A percentile compares a stretch with the other conserved stretches of the same genome.
phyloP scores from a whole-genome alignment of 2,329 filamentous ascomycete genomes.

The Stemphylium vesicarium region DNA sequence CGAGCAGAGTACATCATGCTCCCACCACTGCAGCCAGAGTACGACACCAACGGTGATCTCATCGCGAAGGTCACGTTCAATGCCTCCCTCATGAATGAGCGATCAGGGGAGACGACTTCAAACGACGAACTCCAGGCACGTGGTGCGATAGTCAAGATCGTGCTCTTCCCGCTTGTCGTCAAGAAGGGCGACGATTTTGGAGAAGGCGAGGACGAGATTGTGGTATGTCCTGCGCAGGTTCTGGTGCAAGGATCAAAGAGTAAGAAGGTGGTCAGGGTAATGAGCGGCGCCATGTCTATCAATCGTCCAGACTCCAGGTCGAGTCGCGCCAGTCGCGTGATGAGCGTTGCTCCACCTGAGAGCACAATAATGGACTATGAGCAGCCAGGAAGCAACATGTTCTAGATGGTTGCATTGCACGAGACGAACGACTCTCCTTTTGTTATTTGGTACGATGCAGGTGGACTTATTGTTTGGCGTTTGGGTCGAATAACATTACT shows the following conservation, averaged over 20 bases:
- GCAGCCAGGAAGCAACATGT: slow-evolving; percentile 34
- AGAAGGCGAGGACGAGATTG: slow-evolving; percentile 89
- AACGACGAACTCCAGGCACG: slow-evolving; percentile 83
- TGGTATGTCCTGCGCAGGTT: slow-evolving; percentile 94
- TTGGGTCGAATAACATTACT: neutral
- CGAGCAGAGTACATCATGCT: slow-evolving; percentile 99
- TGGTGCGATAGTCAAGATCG: slow-evolving; percentile 81
- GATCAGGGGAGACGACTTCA: slow-evolving; percentile 70
- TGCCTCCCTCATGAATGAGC: slow-evolving; percentile 92
- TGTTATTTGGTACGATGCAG: slow-evolving; percentile 3
- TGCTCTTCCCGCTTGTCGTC: slow-evolving; percentile 94
- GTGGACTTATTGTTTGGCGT: slow-evolving; percentile 14
- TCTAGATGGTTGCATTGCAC: slow-evolving; percentile 24
- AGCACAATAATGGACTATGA: slow-evolving; percentile 46
- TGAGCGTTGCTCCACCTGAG: slow-evolving; percentile 39
- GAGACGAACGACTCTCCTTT: slow-evolving; percentile 2
- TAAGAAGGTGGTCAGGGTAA: slow-evolving; percentile 58
- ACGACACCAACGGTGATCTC: slow-evolving; percentile 90
- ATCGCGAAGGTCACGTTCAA: slow-evolving; percentile 90
- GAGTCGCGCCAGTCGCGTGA: slow-evolving; percentile 35
- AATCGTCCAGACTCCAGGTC: slow-evolving; percentile 34
- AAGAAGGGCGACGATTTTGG: slow-evolving; percentile 92
- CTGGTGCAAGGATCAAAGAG: slow-evolving; percentile 67
- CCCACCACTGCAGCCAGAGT: slow-evolving; percentile 90
- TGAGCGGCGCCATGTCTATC: slow-evolving; percentile 59